Base-by-base conservation (phyloP, 208 protist species). In the Crithidia acanthocephali region DNA sequence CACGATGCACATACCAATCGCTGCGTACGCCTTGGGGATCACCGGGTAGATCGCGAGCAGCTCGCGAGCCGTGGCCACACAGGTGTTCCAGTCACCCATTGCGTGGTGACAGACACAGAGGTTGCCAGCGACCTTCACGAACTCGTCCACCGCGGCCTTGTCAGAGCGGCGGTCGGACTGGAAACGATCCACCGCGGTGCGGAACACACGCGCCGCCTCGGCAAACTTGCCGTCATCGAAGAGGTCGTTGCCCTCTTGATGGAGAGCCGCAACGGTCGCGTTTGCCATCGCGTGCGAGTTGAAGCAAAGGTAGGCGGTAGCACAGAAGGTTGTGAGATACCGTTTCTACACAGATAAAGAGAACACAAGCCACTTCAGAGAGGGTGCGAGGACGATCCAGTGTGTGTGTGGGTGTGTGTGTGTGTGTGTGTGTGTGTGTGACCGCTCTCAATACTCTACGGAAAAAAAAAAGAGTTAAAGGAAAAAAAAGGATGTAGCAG, bases 1-100 rank as follows among this genome's bases (percentile, higher is more conserved):
- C 52, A 87, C 63, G 50, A 87, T 81, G 61, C 79, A 87, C 83
- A 87, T 87, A 45, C 83, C 83, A 10, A 84, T 79, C 8, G 72
- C 74, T 2, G 68, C 83, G 53, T 80, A 87, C 0, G 83, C 83
- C 51, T 81, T 81, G 11, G 83, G 83, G 37, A 87, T 79, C 50
- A 87, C 61, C 32, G 79, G 83, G 51, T 87, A 87, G 11, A 67
- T 74, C 40, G 69, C 53, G 7, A 87, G 63, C 2, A 82, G 45
- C 68, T 87, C 79, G 6, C 79, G 68, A 45, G 79, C 83, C 2
- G 75, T 71, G 22, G 58, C 27, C 15, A 87, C 51, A 56, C 79
- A 84, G 32, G 22, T 55, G 64, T 82, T 59, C 45, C 67, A 74
- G 57, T 80, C 50, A 23, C 56, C 62, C 53, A 48, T 72, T 8